phyloP scores from a whole-genome alignment of 306 rosid genomes.

The Abrus pulchellus region DNA sequence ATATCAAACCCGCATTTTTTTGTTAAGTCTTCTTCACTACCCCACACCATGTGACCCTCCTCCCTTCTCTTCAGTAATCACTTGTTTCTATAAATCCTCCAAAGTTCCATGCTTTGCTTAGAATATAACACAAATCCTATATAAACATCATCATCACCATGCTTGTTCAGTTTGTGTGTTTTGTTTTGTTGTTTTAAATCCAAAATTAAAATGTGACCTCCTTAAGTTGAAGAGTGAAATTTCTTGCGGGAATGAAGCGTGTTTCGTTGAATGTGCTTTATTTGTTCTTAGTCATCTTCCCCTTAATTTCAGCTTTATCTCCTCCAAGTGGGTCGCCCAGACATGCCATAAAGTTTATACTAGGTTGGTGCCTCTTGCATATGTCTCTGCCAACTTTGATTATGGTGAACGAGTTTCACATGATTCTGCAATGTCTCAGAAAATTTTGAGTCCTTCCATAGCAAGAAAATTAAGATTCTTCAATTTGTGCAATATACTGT shows the following conservation, averaged over 20 bases:
- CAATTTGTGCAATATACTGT: neutral
- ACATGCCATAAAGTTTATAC: slow-evolving; percentile 53
- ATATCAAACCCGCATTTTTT: slow-evolving; percentile 71
- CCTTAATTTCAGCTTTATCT: slow-evolving; percentile 61
- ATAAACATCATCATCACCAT: slow-evolving; percentile 27
- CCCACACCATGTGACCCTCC: slow-evolving; percentile 61
- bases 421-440: neutral
- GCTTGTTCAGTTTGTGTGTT: slow-evolving; percentile 25
- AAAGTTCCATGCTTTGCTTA: slow-evolving; percentile 39
- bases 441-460: neutral
- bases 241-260: slow-evolving; percentile 60
- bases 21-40: slow-evolving; percentile 49
- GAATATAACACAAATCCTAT: slow-evolving; percentile 23
- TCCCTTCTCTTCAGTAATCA: neutral
- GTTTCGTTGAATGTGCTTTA: slow-evolving; percentile 39
- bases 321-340: slow-evolving; percentile 46
- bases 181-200: neutral
- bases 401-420: neutral
- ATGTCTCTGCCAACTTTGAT: slow-evolving; percentile 6
- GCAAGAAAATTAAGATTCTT: slow-evolving; percentile 15
- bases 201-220: slow-evolving; percentile 54
- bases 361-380: slow-evolving; percentile 63
- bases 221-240: slow-evolving; percentile 39
- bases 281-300: slow-evolving; percentile 45
- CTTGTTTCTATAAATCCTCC: slow-evolving; percentile 40